Conservation (phyloP, 768 basidiomycete genomes). For the Leccinum uliginosum region DNA sequence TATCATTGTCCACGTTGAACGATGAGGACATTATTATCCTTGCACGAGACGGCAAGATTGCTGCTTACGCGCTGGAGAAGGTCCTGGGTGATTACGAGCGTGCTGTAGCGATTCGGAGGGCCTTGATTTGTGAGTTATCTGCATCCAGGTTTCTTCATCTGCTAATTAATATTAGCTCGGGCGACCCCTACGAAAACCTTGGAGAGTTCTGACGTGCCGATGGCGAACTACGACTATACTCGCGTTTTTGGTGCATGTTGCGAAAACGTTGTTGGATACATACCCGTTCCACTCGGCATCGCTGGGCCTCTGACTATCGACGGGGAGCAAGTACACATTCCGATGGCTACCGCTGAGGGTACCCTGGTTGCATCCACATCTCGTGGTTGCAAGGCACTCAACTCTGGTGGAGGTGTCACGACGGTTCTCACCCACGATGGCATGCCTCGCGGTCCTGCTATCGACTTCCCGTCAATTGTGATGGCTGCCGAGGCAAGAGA, state of each 20-base stretch:
- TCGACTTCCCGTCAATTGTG: slow-evolving; percentile 83
- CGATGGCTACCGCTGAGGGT: slow-evolving; percentile 99
- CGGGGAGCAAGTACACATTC: slow-evolving; percentile 79
- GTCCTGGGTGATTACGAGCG: slow-evolving; percentile 83
- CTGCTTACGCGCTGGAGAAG: slow-evolving; percentile 94
- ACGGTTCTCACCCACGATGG: slow-evolving; percentile 90
- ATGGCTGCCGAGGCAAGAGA: slow-evolving; percentile 80
- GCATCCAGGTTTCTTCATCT: slow-evolving; percentile 1
- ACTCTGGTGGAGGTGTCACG: slow-evolving; percentile 91
- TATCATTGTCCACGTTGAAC: slow-evolving; percentile 57
- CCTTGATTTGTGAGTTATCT: slow-evolving; percentile 73
- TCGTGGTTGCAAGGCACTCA: slow-evolving; percentile 96
- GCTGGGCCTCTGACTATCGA: slow-evolving; percentile 95
- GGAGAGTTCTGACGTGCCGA: slow-evolving; percentile 79
- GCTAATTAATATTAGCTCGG: slow-evolving; percentile 52
- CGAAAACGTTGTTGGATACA: slow-evolving; percentile 97
- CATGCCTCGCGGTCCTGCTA: slow-evolving; percentile 99
- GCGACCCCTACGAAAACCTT: slow-evolving; percentile 80
- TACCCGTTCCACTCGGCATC: slow-evolving; percentile 93
- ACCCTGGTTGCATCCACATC: slow-evolving; percentile 97
- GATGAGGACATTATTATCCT: slow-evolving; percentile 93
- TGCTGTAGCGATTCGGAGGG: slow-evolving; percentile 82
- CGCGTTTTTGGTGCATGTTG: slow-evolving; percentile 95
- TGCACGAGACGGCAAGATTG: slow-evolving; percentile 87
- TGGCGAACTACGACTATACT: slow-evolving; percentile 86